Evolutionary conservation across 768 basidiomycete genomes (phyloP).

Genomic region (Clitopilus passeckerianus): DNA sequence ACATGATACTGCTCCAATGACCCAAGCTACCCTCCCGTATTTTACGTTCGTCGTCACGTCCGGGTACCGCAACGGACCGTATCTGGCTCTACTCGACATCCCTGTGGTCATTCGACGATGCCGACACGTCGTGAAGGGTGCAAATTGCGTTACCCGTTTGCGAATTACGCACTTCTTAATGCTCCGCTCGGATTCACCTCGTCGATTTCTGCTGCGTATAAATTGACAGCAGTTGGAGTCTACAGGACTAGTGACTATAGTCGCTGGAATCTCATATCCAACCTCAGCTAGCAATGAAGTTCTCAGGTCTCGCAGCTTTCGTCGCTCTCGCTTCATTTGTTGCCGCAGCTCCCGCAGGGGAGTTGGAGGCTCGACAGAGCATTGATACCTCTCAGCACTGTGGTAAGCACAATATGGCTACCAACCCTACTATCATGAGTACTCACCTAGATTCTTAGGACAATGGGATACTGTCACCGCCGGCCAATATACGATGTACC

Average conservation of each 20-base stretch:
- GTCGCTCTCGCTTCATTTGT: constrained; percentile 23
- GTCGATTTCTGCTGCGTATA: not conserved
- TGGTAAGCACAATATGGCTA: constrained; percentile 14
- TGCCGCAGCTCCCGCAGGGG: constrained; percentile 22
- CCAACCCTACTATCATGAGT: not conserved
- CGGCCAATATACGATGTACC: constrained; percentile 42
- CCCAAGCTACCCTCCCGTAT: not conserved
- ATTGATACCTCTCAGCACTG: constrained; percentile 35
- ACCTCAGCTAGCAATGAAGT: not conserved
- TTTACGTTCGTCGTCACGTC: not conserved
- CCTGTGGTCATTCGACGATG: not conserved
- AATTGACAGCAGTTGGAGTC: not conserved
- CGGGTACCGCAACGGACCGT: not conserved
- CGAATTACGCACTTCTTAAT: not conserved
- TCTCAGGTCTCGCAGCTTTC: constrained; percentile 20
- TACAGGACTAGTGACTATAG: constrained; percentile 4
- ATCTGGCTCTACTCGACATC: not conserved
- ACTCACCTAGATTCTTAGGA: constrained; percentile 19
- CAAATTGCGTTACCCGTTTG: not conserved
- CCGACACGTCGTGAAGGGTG: not conserved
- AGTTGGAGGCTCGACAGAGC: constrained; percentile 20
- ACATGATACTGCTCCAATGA: not conserved
- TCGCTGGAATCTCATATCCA: not conserved
- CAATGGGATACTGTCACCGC: constrained; percentile 47
- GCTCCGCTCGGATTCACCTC: not conserved